A percentile compares a stretch with the other conserved stretches of the same genome.
Conservation (phyloP, 164 flowering plant genomes). For the Echeveria elegans region DNA sequence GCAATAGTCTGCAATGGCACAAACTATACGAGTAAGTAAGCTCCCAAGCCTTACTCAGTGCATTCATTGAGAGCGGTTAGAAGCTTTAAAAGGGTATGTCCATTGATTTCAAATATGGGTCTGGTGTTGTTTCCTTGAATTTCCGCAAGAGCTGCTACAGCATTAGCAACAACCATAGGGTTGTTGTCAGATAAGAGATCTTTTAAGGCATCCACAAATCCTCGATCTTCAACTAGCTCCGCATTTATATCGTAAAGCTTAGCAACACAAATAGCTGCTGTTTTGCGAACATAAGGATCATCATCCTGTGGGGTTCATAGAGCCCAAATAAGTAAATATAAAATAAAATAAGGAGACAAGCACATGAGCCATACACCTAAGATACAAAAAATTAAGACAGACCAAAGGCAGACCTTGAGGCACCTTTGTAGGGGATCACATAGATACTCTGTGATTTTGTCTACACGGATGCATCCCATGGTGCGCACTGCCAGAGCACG, state of each 20-base stretch:
- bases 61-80: constrained; percentile 97
- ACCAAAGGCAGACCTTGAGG: constrained; percentile 60
- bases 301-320: constrained; percentile 60
- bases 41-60: constrained; percentile 63
- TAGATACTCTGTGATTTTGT: constrained; percentile 94
- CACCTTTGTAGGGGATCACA: constrained; percentile 99
- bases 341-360: not conserved
- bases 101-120: constrained; percentile 87
- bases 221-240: constrained; percentile 97
- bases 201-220: constrained; percentile 86
- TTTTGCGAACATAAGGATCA: constrained; percentile 99
- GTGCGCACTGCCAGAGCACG: constrained; percentile 97
- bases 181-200: constrained; percentile 98
- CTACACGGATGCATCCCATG: constrained; percentile 99
- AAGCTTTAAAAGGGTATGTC: constrained; percentile 81
- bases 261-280: constrained; percentile 99
- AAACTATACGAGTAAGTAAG: not conserved
- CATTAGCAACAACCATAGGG: constrained; percentile 99
- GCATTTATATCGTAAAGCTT: constrained; percentile 97
- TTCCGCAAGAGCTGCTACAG: constrained; percentile 97
- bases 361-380: too few relatives aligned
- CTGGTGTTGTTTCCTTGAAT: constrained; percentile 81
- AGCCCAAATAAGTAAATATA: not conserved
- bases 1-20: too few relatives aligned
- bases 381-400: too few relatives aligned